These are phyloP conservation scores for Zizania latifolia DNA, from an alignment of 176 grass and related monocot species.

Conservation along the genomic window DNA sequence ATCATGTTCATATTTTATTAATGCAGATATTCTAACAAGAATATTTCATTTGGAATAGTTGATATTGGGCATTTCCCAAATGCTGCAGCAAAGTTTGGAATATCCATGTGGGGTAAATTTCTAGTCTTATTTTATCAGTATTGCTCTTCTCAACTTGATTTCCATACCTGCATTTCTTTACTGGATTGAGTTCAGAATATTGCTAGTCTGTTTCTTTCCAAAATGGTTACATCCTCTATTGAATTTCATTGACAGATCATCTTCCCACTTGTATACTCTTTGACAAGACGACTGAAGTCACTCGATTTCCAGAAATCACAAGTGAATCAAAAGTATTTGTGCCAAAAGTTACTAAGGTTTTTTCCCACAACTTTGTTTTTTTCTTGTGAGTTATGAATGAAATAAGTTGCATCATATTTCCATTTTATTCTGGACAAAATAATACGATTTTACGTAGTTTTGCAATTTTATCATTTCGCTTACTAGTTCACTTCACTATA, in stretches of 20 bases:
- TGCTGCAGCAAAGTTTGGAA: constrained; percentile 79
- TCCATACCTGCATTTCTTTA: constrained; percentile 1
- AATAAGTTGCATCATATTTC: neutral
- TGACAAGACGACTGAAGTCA: constrained; percentile 68
- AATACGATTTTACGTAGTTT: constrained; percentile 10
- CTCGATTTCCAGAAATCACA: constrained; percentile 64
- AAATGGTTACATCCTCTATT: constrained; percentile 3
- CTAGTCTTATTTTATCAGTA: constrained; percentile 6
- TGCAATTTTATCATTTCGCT: neutral
- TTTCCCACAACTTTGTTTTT: constrained; percentile 14
- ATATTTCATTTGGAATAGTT: constrained; percentile 85
- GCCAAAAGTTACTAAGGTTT: constrained; percentile 72
- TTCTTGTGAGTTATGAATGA: neutral
- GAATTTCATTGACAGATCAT: constrained; percentile 62
- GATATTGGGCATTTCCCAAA: constrained; percentile 95
- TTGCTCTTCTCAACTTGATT: constrained; percentile 8
- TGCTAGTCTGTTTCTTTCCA: neutral
- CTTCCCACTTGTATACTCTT: constrained; percentile 93
- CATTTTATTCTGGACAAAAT: neutral
- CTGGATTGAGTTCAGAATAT: neutral
- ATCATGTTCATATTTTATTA: constrained; percentile 8
- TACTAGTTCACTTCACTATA: neutral
- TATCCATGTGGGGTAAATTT: constrained; percentile 74
- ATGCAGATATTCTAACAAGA: constrained; percentile 84
- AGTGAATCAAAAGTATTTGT: constrained; percentile 61